Conservation (phyloP, 2,329 filamentous ascomycete species). For the Calcarisporium arbuscula region DNA sequence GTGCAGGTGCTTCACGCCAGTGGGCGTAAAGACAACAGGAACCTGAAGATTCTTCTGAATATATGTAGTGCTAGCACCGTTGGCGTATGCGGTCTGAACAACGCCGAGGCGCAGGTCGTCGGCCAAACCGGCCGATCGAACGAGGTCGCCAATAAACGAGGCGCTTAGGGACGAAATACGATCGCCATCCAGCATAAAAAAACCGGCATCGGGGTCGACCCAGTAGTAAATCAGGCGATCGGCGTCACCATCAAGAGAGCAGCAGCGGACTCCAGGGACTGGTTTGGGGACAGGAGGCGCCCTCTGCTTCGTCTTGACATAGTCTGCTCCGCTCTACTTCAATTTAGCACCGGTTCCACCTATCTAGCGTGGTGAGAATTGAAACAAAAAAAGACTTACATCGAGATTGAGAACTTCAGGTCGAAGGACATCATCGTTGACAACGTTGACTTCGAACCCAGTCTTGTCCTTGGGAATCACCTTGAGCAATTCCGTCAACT, state of each 20-base stretch:
- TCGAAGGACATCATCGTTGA: slow-evolving; percentile 89
- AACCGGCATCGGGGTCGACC: slow-evolving; percentile 71
- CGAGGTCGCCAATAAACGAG: slow-evolving; percentile 86
- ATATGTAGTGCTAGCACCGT: slow-evolving; percentile 89
- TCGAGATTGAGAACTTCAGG: slow-evolving; percentile 86
- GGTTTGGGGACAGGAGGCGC: slow-evolving; percentile 79
- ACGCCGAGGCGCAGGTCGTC: slow-evolving; percentile 85
- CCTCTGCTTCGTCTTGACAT: slow-evolving; percentile 93
- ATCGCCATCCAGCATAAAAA: slow-evolving; percentile 92
- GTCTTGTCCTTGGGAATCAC: slow-evolving; percentile 65
- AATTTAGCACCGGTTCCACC: background rate
- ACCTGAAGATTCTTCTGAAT: slow-evolving; percentile 82
- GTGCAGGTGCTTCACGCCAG: slow-evolving; percentile 95
- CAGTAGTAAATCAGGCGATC: slow-evolving; percentile 97
- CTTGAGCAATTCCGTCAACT: slow-evolving; percentile 81
- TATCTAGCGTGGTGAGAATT: background rate
- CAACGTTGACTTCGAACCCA: slow-evolving; percentile 72
- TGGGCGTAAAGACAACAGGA: slow-evolving; percentile 87
- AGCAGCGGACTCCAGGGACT: slow-evolving; percentile 68
- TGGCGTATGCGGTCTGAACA: slow-evolving; percentile 96
- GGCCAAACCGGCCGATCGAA: slow-evolving; percentile 70
- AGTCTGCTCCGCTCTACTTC: slow-evolving; percentile 81
- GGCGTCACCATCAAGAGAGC: slow-evolving; percentile 90
- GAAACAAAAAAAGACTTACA: slow-evolving; percentile 41
- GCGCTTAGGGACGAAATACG: slow-evolving; percentile 93